Evolutionary conservation across 2,329 filamentous ascomycete genomes (phyloP).

Genomic region (Colletotrichum siamense): DNA sequence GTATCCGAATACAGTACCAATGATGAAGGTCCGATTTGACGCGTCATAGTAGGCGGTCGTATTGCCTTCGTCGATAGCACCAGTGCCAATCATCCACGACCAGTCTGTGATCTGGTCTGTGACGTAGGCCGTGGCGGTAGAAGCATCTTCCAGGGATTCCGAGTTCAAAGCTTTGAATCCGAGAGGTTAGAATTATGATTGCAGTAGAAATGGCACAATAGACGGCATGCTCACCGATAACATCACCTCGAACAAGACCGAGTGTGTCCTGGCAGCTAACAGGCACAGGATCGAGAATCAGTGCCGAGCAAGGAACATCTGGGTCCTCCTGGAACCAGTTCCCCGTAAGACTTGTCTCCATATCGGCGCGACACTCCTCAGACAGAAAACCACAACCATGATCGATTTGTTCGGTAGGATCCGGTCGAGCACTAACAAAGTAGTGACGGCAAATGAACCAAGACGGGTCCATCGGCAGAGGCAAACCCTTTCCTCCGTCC

Average conservation of each 20-base stretch:
- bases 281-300: neutral
- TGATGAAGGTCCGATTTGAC: neutral
- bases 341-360: neutral
- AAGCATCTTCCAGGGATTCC: neutral
- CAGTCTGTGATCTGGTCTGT: neutral
- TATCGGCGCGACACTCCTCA: neutral
- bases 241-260: neutral
- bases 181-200: neutral
- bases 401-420: neutral
- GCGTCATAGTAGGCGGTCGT: neutral
- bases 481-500: neutral
- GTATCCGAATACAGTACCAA: neutral
- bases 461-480: neutral
- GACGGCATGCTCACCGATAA: neutral
- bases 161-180: neutral
- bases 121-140: neutral
- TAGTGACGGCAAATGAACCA: neutral
- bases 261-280: neutral
- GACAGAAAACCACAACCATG: neutral
- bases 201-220: neutral
- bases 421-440: neutral
- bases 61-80: neutral
- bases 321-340: neutral
- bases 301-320: neutral
- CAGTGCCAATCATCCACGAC: neutral